Evolutionary conservation across 768 basidiomycete species (phyloP), one percentile per base, ranked within the genome.

Genomic region (Boletus tylopilopsis): DNA sequence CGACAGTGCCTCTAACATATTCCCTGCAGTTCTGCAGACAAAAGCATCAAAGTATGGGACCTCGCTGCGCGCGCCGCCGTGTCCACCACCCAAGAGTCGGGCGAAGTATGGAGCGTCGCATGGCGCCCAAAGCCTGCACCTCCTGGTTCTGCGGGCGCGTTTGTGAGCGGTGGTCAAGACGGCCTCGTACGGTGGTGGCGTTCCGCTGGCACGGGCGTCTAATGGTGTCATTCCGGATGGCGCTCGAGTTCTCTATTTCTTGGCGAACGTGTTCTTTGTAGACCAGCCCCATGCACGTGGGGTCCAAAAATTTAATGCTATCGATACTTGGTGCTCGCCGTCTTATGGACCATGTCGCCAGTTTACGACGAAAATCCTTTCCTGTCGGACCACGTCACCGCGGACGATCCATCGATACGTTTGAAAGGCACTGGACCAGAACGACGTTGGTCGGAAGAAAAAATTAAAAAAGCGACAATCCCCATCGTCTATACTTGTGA

Each of bases 11-110:
- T 1, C 39, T 47, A 6, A 57, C 15, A 16, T 22, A 32, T 22
- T n/a, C 38, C 36, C 24, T 40, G 35, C 47, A 90, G 90, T 16
- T 91, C 90, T 38, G 85, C 89, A 11, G 91, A 94, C 67, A 89
- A 87, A 67, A 85, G 81, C 1, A 81, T 90, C 54, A 91, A 90
- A 61, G 81, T 93, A 8, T 94, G 91, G 91, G 91, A 94, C 58
- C 77, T 92, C 45, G 78, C 75, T 4, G 78, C 87, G 6, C 82
- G 88, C 6, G 72, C 82, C 1, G 80, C 81, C 11, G 88, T 92
- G 18, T 87, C 84, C 19, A 91, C 88, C 0, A 73, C 87, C 6
- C 81, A 86, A 62, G 89, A 91, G 46, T 79, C 79, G 1, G 85
- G 85, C 19, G 89, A 91, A 59, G 86, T 93, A 2, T 93, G 90